Percentiles rank a stretch among this genome's conserved stretches.
phyloP scores from a whole-genome alignment of 768 basidiomycete genomes.

The Macrolepiota dolichaula region DNA sequence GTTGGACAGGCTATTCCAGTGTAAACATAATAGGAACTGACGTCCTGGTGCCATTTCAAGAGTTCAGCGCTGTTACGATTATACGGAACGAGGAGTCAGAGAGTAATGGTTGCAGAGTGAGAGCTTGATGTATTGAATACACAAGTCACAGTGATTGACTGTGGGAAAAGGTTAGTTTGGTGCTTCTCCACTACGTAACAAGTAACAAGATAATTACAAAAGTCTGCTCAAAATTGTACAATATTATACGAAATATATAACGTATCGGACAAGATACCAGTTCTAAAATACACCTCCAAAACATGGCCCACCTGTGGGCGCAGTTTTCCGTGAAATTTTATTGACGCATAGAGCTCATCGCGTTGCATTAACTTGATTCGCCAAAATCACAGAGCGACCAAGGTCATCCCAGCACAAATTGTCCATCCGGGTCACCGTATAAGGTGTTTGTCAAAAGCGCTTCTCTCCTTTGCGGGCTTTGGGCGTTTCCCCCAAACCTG shows the following conservation, averaged over 20 bases:
- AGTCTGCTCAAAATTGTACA: neutral
- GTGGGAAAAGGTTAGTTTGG: neutral
- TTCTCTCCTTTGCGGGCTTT: conserved; percentile 30
- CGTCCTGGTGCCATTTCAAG: conserved; percentile 11
- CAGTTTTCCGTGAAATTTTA: neutral
- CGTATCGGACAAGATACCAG: neutral
- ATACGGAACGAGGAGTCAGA: neutral
- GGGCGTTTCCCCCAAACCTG: conserved; percentile 54
- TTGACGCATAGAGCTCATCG: neutral
- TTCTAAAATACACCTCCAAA: neutral
- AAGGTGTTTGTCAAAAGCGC: conserved; percentile 42
- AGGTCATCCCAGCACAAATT: neutral
- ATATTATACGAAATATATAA: neutral
- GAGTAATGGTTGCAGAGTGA: neutral
- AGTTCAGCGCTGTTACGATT: neutral
- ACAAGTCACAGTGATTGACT: neutral
- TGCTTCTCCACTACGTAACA: neutral
- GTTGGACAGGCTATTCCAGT: neutral
- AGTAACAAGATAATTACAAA: neutral
- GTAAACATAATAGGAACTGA: neutral
- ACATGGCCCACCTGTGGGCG: neutral
- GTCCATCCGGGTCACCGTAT: conserved; percentile 33
- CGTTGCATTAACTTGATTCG: neutral
- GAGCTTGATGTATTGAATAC: neutral
- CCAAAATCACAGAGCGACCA: neutral